Percentiles rank a stretch among this genome's conserved stretches.
phyloP scores from a whole-genome alignment of 2,329 filamentous ascomycete species.

The Diaporthe citri region DNA sequence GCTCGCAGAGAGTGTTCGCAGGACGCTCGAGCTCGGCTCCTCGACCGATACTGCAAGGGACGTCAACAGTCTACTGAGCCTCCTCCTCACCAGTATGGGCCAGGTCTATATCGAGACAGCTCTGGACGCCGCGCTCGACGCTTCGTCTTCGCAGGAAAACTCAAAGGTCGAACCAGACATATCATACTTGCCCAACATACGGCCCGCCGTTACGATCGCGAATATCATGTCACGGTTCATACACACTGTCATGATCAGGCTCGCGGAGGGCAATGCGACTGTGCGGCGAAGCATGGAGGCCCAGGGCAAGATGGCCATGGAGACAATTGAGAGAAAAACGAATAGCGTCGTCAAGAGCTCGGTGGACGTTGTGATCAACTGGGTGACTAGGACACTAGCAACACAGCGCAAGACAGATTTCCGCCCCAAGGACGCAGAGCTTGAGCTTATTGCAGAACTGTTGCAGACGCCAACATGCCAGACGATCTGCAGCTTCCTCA shows the following conservation, averaged over 20 bases:
- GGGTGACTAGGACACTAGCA: constrained; percentile 78
- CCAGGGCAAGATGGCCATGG: constrained; percentile 78
- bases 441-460: constrained; percentile 73
- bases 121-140: constrained; percentile 78
- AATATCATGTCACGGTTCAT: constrained; percentile 95
- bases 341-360: constrained; percentile 69
- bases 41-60: constrained; percentile 93
- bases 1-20: constrained; percentile 93
- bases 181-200: constrained; percentile 82
- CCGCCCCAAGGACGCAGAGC: constrained; percentile 83
- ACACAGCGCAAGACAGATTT: constrained; percentile 92
- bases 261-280: constrained; percentile 90
- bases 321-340: constrained; percentile 87
- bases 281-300: constrained; percentile 92
- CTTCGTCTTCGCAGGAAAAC: constrained; percentile 81
- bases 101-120: constrained; percentile 81
- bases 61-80: constrained; percentile 84
- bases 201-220: constrained; percentile 87
- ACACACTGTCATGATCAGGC: constrained; percentile 87
- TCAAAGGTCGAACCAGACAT: constrained; percentile 89
- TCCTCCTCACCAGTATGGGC: constrained; percentile 89
- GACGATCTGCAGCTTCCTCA: constrained; percentile 83
- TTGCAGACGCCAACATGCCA: constrained; percentile 90
- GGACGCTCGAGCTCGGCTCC: constrained; percentile 90
- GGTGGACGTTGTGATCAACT: constrained; percentile 78